Percentiles rank a stretch among this genome's conserved stretches.
Conservation (phyloP, 345 rosid species). For the Eucalyptus sp. region DNA sequence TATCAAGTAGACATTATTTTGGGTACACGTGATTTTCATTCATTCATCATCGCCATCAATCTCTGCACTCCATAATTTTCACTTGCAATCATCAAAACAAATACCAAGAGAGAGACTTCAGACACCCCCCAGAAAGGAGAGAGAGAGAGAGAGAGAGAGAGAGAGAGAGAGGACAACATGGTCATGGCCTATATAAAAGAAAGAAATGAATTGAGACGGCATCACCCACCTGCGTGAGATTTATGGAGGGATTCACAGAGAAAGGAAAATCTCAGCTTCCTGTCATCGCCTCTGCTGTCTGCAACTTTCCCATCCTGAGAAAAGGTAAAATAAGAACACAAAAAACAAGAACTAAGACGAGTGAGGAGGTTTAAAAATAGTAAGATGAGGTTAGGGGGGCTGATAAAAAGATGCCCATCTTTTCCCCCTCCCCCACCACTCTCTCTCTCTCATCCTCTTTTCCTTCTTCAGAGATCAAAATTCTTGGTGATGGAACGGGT, state of each 20-base stretch:
- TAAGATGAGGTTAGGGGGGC: slow-evolving; percentile 18
- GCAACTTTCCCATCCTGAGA: slow-evolving; percentile 38
- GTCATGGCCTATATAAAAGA: not conserved
- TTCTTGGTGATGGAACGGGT: not conserved
- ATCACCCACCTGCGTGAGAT: not conserved
- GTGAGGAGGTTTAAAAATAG: not conserved
- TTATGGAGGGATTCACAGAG: not conserved
- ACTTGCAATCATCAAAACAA: not conserved
- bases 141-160: not conserved
- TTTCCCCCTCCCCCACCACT: not conserved
- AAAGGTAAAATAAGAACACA: slow-evolving; percentile 13
- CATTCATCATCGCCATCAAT: not conserved
- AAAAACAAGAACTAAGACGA: slow-evolving; percentile 6
- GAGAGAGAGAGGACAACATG: not conserved
- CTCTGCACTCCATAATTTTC: not conserved
- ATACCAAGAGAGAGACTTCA: not conserved
- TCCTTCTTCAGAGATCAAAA: not conserved
- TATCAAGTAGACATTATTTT: not conserved
- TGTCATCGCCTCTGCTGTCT: slow-evolving; percentile 9
- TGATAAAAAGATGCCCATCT: slow-evolving; percentile 38
- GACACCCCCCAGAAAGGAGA: not conserved
- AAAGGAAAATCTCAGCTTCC: not conserved
- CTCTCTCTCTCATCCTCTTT: not conserved
- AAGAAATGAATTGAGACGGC: not conserved
- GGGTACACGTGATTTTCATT: not conserved